A percentile compares a stretch with the other conserved stretches of the same genome.
phyloP scores from a whole-genome alignment of 805 yeast species.

The Saccharomycopsis malanga region DNA sequence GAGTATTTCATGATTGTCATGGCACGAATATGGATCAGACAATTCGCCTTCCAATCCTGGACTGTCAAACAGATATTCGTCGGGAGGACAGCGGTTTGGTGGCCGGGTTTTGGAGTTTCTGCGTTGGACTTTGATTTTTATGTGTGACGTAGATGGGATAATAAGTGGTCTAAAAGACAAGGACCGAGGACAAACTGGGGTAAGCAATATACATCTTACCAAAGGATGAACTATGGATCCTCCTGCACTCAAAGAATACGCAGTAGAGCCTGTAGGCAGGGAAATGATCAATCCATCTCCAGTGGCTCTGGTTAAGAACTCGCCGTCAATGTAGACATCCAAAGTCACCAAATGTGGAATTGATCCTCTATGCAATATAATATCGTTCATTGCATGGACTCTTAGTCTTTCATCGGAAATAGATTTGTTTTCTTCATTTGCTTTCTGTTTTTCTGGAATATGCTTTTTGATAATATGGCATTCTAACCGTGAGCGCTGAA shows the following conservation, averaged over 20 bases:
- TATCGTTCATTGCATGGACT: slow-evolving; percentile 87
- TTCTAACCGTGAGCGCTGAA: slow-evolving; percentile 72
- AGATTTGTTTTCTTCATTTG: not conserved
- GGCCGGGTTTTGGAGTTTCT: slow-evolving; percentile 26
- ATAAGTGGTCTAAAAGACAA: slow-evolving; percentile 84
- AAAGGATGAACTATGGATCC: slow-evolving; percentile 90
- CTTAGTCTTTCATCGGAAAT: slow-evolving; percentile 24
- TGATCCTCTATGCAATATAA: slow-evolving; percentile 80
- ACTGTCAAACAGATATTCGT: not conserved
- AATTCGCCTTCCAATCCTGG: not conserved
- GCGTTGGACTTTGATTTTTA: slow-evolving; percentile 55
- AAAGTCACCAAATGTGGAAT: slow-evolving; percentile 78
- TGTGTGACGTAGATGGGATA: slow-evolving; percentile 71
- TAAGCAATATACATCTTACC: slow-evolving; percentile 72
- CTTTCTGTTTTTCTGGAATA: not conserved
- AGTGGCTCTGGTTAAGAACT: slow-evolving; percentile 78
- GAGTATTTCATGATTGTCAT: not conserved
- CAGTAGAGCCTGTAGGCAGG: slow-evolving; percentile 95
- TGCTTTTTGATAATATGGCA: slow-evolving; percentile 57
- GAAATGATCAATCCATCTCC: slow-evolving; percentile 85
- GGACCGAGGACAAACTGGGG: slow-evolving; percentile 91
- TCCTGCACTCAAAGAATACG: slow-evolving; percentile 82
- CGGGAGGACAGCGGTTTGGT: slow-evolving; percentile 31
- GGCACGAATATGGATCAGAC: not conserved
- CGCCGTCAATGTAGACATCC: slow-evolving; percentile 80